Conservation (phyloP, 1,139 yeast genomes). For the Candida frijolesensis region DNA sequence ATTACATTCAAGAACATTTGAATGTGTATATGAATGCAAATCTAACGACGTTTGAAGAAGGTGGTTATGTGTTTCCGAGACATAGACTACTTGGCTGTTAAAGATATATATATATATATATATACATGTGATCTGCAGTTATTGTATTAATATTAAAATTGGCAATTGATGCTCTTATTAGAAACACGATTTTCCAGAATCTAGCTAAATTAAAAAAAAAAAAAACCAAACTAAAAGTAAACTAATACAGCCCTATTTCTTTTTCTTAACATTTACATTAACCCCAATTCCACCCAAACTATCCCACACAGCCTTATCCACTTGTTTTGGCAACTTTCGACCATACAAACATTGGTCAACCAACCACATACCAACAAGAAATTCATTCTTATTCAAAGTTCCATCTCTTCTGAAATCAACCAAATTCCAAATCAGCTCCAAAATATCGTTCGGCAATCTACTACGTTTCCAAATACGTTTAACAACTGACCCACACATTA, state of each 20-base stretch:
- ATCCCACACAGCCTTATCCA: conserved; percentile 63
- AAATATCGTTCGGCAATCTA: conserved; percentile 61
- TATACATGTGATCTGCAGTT: too few species aligned
- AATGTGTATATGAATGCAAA: conserved; percentile 66
- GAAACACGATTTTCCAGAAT: too few species aligned
- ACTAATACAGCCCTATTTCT: conserved; percentile 11
- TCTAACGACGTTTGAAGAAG: conserved; percentile 63
- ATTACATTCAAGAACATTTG: conserved; percentile 66
- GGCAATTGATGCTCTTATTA: not conserved
- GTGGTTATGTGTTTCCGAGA: conserved; percentile 70
- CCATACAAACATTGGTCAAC: conserved; percentile 97
- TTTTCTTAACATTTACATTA: conserved; percentile 41
- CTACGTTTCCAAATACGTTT: conserved; percentile 81
- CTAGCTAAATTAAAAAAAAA: too few species aligned
- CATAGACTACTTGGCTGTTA: conserved; percentile 21
- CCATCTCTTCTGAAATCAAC: conserved; percentile 82
- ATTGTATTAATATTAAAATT: not conserved
- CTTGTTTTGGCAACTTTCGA: conserved; percentile 73
- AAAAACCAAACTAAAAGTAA: too few species aligned
- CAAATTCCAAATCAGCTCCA: conserved; percentile 73
- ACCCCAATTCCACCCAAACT: conserved; percentile 58
- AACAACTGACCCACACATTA: conserved; percentile 70
- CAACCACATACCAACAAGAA: conserved; percentile 93
- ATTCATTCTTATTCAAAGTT: conserved; percentile 75
- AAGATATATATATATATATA: not conserved